Evolutionary conservation across 495 filamentous ascomycete species (phyloP).

Genomic region (Aspergillus olivimuriae): DNA sequence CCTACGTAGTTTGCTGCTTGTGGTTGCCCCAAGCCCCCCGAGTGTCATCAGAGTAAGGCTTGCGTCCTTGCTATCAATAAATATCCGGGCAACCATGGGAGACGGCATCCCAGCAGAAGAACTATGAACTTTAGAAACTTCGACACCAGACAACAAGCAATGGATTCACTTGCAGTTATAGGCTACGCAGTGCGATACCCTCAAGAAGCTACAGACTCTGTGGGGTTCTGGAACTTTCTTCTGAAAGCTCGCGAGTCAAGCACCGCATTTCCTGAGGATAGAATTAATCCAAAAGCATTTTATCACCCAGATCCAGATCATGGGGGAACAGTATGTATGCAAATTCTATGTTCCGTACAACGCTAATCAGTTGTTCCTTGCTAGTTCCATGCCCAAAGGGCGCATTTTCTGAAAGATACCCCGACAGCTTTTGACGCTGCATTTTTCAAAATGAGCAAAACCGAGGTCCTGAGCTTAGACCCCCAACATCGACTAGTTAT

Average conservation of each 20-base stretch:
- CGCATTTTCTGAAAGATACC: conserved; percentile 30
- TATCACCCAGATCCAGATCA: conserved; percentile 8
- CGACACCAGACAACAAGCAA: too few relatives aligned
- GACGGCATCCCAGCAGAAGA: too few relatives aligned
- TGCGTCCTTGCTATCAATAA: too few relatives aligned
- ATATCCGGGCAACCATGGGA: too few relatives aligned
- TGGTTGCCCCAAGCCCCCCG: too few relatives aligned
- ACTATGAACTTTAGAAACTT: too few relatives aligned
- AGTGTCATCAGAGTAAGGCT: too few relatives aligned
- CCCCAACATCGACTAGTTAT: conserved; percentile 11
- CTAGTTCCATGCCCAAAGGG: conserved; percentile 7
- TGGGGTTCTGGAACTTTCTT: conserved; percentile 7
- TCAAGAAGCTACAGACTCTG: conserved; percentile 4
- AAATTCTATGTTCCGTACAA: not conserved
- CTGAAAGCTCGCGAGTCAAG: conserved; percentile 4
- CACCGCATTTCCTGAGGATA: conserved; percentile 5
- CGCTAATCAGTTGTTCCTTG: too few relatives aligned
- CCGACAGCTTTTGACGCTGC: conserved; percentile 16
- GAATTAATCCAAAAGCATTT: conserved; percentile 4
- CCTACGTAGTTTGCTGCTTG: too few relatives aligned
- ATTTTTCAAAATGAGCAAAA: conserved; percentile 10
- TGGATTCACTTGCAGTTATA: conserved; percentile 3
- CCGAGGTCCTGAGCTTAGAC: conserved; percentile 5
- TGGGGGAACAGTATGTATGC: conserved; percentile 2
- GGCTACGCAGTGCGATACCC: conserved; percentile 1